A percentile compares a stretch with the other conserved stretches of the same genome.
Conservation (phyloP, 495 filamentous ascomycete species). For the Haplographium delicatum region DNA sequence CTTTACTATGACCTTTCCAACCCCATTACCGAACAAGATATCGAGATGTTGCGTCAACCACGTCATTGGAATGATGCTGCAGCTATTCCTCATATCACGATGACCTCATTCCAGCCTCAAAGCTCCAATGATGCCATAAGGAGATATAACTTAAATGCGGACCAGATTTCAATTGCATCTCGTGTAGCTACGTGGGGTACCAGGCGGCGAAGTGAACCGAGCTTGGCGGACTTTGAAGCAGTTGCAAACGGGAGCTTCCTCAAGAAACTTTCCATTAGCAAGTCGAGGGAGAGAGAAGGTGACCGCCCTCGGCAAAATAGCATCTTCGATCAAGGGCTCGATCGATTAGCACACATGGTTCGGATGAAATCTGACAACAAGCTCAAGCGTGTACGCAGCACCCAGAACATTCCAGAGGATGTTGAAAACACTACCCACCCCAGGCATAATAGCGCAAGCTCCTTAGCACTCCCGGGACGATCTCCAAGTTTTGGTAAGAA, state of each 20-base stretch:
- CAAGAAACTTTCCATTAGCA: constrained; percentile 54
- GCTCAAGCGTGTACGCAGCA: constrained; percentile 38
- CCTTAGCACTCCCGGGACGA: constrained; percentile 46
- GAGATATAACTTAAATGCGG: constrained; percentile 40
- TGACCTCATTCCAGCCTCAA: constrained; percentile 31
- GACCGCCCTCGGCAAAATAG: constrained; percentile 35
- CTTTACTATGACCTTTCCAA: constrained; percentile 38
- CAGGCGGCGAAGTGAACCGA: constrained; percentile 53
- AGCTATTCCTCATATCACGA: constrained; percentile 34
- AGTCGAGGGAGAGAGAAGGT: constrained; percentile 28
- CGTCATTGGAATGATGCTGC: constrained; percentile 45
- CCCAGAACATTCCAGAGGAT: constrained; percentile 26
- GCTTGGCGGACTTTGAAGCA: constrained; percentile 52
- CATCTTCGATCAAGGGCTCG: constrained; percentile 33
- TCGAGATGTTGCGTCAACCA: constrained; percentile 38
- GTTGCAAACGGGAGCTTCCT: constrained; percentile 54
- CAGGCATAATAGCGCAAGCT: constrained; percentile 44
- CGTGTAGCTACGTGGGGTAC: constrained; percentile 72
- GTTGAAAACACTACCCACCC: constrained; percentile 24
- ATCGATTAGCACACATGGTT: constrained; percentile 44
- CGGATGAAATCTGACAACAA: constrained; percentile 47
- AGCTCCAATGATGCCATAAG: constrained; percentile 49
- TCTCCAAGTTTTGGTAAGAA: constrained; percentile 53
- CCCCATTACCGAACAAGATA: constrained; percentile 37
- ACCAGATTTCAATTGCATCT: constrained; percentile 51